Evolutionary conservation across 768 basidiomycete genomes (phyloP), one percentile per base, ranked within the genome.

Genomic region (Tylopilus vinaceipallidus): DNA sequence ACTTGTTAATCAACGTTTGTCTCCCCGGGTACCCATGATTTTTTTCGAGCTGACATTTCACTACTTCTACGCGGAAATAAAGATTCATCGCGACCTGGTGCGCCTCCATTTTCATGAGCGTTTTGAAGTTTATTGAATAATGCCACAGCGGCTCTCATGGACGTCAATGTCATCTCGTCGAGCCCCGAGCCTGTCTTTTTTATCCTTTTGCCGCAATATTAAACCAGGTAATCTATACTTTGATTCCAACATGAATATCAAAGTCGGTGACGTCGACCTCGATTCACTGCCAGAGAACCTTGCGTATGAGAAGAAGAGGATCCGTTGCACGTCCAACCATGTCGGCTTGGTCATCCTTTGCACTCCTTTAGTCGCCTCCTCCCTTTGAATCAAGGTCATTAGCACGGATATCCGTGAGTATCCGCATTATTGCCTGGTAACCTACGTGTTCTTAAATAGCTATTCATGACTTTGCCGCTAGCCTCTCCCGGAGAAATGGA

Each of bases 311-410:
- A 75, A 95, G 63, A 97, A 98, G 79, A 98, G 98, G 82, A 99
- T 95, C 0, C 97, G 98, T 40, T 98, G 97, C 57, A 99, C 95
- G 0, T 97, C 95, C 2, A 98, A 99, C 65, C 98, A 99, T 65
- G 98, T 99, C 55, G 95, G 97, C 0, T 97, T 97, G 0, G 95
- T 99, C 46, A 98, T 98, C 52, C 73, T 98, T 55, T 98, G 98
- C 64, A 99, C 95, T 2, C 83, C 98, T 44, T 75, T 95, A 27
- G 78, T 98, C 27, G 97, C 84, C 88, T n/a, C 95, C 95, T 1
- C 95, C 95, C 1, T 99, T 99, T 75, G 97, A 99, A 93, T 98
- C 61, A 97, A 98, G 70, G 84, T 83, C 11, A 98, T 98, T 52
- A 97, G 98, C 72, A 86, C n/a, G n/a, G n/a, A n/a, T n/a, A n/a